A percentile compares a stretch with the other conserved stretches of the same genome.
Evolutionary conservation across 2,329 filamentous ascomycete genomes (phyloP).

Genomic region (Colletotrichum lini): DNA sequence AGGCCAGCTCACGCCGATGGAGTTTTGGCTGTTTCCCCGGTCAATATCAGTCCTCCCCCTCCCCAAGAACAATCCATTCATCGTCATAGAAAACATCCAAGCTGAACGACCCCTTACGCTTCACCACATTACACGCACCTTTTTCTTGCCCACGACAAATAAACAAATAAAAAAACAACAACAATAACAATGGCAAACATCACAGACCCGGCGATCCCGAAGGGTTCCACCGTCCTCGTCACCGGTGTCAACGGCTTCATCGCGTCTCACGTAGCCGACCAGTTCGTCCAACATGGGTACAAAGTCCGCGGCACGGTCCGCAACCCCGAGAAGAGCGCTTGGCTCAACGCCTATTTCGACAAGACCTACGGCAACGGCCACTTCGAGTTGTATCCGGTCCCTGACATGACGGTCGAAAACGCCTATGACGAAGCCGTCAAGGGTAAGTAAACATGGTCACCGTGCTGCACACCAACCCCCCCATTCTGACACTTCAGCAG

Average conservation of each 20-base stretch:
- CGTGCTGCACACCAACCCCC: too few species aligned
- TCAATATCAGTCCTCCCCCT: background rate
- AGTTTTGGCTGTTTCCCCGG: background rate
- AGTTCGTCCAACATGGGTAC: slow-evolving; percentile 57
- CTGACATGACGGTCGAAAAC: slow-evolving; percentile 50
- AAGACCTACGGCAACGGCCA: slow-evolving; percentile 51
- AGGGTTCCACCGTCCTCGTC: slow-evolving; percentile 55
- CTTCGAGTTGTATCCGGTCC: slow-evolving; percentile 53
- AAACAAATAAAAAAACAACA: too few species aligned
- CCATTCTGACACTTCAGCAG: background rate
- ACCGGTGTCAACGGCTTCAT: slow-evolving; percentile 60
- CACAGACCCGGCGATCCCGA: slow-evolving; percentile 42
- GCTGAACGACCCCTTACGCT: background rate
- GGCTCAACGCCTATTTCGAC: slow-evolving; percentile 50
- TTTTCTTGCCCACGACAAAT: background rate
- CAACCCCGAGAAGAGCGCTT: slow-evolving; percentile 49
- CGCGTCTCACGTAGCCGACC: slow-evolving; percentile 56
- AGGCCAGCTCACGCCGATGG: background rate
- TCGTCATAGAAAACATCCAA: too few species aligned
- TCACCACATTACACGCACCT: background rate
- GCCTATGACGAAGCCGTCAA: slow-evolving; percentile 49
- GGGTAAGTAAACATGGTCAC: slow-evolving; percentile 33
- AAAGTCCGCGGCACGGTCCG: slow-evolving; percentile 62
- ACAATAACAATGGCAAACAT: slow-evolving; percentile 19
- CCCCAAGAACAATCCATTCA: too few species aligned